phyloP scores from a whole-genome alignment of 2,329 filamentous ascomycete genomes.

The Colletotrichum salicis region DNA sequence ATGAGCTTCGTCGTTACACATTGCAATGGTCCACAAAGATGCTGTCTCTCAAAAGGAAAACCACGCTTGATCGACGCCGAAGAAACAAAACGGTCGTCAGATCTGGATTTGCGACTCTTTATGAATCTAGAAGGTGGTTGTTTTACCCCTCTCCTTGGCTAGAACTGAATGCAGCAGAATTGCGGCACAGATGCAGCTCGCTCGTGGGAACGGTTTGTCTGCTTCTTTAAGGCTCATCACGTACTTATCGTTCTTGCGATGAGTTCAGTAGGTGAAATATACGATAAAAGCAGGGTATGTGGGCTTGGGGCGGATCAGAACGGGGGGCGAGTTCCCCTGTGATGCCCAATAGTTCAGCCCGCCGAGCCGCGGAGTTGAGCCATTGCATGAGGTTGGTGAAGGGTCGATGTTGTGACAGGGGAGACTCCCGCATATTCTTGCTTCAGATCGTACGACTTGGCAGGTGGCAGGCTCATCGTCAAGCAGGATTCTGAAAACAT shows the following conservation, averaged over 20 bases:
- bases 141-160: conserved; percentile 17
- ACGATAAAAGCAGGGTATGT: not conserved
- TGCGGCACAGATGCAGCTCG: not conserved
- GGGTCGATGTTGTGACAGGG: not conserved
- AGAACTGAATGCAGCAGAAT: not conserved
- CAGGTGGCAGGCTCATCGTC: not conserved
- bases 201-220: not conserved
- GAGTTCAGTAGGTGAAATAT: not conserved
- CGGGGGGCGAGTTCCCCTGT: not conserved
- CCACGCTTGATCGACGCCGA: no score
- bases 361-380: not conserved
- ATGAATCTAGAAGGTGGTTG: not conserved
- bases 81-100: no score
- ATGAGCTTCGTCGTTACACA: not conserved
- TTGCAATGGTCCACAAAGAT: not conserved
- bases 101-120: not conserved
- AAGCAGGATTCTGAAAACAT: no score
- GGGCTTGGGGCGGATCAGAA: not conserved
- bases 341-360: not conserved
- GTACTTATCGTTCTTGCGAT: not conserved
- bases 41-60: no score
- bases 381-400: not conserved
- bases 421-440: not conserved
- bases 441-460: not conserved
- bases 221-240: not conserved